Percentiles rank a stretch among this genome's conserved stretches.
Conservation (phyloP, 2,329 filamentous ascomycete genomes). For the Fusarium pseudocircinatum region DNA sequence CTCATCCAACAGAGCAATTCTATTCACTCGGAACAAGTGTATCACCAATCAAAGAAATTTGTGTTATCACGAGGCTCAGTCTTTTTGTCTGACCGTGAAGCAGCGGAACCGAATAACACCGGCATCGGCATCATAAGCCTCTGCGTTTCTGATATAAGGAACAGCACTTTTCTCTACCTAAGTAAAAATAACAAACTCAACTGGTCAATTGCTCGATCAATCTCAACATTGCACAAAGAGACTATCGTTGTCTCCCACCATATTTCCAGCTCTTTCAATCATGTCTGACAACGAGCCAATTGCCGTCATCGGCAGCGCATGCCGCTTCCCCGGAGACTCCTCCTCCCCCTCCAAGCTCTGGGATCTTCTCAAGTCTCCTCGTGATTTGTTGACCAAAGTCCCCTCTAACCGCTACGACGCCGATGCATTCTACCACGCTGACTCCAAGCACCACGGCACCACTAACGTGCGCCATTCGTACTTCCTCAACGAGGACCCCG, state of each 20-base stretch:
- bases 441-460: background rate
- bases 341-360: constrained; percentile 23
- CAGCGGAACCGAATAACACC: background rate
- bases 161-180: background rate
- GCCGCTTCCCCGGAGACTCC: constrained; percentile 51
- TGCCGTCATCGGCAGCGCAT: constrained; percentile 52
- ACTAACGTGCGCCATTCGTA: background rate
- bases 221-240: background rate
- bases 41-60: background rate
- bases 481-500: background rate
- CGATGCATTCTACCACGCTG: background rate
- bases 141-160: background rate
- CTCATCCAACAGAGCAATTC: accelerated
- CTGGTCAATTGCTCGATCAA: background rate
- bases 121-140: background rate
- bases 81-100: background rate
- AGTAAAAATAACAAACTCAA: accelerated
- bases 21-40: accelerated
- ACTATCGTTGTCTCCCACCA: background rate
- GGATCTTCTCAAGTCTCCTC: background rate
- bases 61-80: background rate
- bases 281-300: constrained; percentile 46
- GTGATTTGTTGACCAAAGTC: background rate
- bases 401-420: background rate
- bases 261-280: background rate